Base-by-base conservation (phyloP, 2,329 filamentous ascomycete species). In the Fusarium bactridioides region DNA sequence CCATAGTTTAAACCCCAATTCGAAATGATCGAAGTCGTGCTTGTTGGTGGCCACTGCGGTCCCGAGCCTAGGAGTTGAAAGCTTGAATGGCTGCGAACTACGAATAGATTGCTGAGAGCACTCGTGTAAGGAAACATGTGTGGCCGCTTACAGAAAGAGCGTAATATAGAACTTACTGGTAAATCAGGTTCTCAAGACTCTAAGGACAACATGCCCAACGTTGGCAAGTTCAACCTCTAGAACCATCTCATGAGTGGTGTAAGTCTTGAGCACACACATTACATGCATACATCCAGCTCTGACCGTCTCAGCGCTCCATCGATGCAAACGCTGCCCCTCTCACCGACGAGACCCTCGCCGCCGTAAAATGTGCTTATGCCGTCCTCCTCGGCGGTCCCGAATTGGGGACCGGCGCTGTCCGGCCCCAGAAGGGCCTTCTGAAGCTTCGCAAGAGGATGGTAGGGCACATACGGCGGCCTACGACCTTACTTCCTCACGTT, bases 401-500 rank as follows among this genome's bases (percentile, higher is more conserved):
- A 94, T 98, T 95, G 94, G 95, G 95, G 69, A 96, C 94, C 37
- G 94, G 93, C 75, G 84, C 90, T 64, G 92, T 98, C 72, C 93
- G 95, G 48, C 95, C 95, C 4, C 95, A 98, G 82, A 94, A 98
- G 84, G 95, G 95, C 69, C 91, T 98, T 78, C 91, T 98, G 70
- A 89, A 87, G 76, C 93, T 98, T 60, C 94, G 95, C 84, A 98
- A 97, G 84, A 93, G 98, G 84, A 93, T 98, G 98, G 84, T 93
- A 98, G 88, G 88, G 89, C 79, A 94, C 95, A 63, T 98, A 97
- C 84, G 95, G 95, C 77, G 98, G 98, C 89, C 91, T 98, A 65
- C 92, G 95, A 10, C 95, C 95, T 15, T 98, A 95, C 88, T 97
- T 93, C 88, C 98, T 99, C 85, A 94, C 94, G 56, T 95, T 94